Conservation (phyloP, 2,329 filamentous ascomycete species). For the Fusarium sp. region DNA sequence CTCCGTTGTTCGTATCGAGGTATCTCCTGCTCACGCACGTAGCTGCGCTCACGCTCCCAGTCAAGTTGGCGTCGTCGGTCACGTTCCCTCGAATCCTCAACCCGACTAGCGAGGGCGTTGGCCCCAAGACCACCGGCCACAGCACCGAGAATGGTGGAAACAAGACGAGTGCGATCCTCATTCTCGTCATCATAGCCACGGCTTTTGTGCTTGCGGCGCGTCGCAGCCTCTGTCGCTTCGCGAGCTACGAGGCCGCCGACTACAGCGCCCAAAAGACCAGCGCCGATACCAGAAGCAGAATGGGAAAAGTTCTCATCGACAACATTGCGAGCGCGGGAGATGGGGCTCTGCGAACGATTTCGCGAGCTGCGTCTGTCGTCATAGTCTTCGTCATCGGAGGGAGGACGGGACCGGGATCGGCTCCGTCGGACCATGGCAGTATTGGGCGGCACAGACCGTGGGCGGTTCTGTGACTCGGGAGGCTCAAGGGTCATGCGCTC, state of each 20-base stretch:
- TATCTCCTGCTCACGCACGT: conserved; percentile 49
- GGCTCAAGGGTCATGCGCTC: conserved; percentile 51
- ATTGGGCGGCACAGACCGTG: conserved; percentile 53
- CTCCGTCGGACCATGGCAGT: conserved; percentile 44
- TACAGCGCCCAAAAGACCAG: conserved; percentile 66
- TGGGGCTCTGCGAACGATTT: conserved; percentile 51
- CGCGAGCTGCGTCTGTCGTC: conserved; percentile 46
- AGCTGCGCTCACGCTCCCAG: conserved; percentile 56
- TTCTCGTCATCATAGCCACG: conserved; percentile 47
- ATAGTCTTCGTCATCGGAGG: conserved; percentile 40
- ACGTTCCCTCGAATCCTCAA: conserved; percentile 56
- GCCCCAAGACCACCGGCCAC: conserved; percentile 68
- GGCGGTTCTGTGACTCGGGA: conserved; percentile 46
- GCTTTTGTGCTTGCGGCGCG: conserved; percentile 49
- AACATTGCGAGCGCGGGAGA: conserved; percentile 57
- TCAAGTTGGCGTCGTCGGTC: conserved; percentile 51
- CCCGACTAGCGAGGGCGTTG: conserved; percentile 62
- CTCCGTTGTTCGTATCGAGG: conserved; percentile 45
- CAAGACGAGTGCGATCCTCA: conserved; percentile 52
- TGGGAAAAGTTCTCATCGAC: conserved; percentile 63
- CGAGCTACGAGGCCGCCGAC: conserved; percentile 67
- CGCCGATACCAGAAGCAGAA: conserved; percentile 63
- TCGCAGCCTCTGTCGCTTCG: conserved; percentile 61
- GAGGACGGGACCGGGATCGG: conserved; percentile 45
- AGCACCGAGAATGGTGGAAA: conserved; percentile 67